Conservation (phyloP, 805 yeast genomes). For the Wickerhamomyces ciferrii region DNA sequence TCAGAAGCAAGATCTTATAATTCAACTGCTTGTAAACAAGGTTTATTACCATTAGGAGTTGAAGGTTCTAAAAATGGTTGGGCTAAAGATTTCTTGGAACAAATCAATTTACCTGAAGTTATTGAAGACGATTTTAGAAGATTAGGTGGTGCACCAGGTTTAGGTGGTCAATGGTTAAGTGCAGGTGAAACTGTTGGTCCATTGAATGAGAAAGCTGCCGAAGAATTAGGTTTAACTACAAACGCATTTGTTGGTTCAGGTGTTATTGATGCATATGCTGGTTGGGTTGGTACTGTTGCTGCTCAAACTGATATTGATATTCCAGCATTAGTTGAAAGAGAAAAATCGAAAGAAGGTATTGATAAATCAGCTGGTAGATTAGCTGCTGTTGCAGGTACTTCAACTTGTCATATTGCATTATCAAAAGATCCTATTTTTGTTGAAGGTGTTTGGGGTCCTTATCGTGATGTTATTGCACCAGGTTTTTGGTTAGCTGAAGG, state of each 20-base stretch:
- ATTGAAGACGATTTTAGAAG: conserved; percentile 69
- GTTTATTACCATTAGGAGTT: conserved; percentile 88
- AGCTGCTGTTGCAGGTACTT: conserved; percentile 98
- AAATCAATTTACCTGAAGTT: conserved; percentile 72
- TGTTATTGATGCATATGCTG: conserved; percentile 97
- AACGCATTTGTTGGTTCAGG: conserved; percentile 88
- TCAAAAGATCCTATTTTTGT: conserved; percentile 84
- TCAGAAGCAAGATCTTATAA: conserved; percentile 83
- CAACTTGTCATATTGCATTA: conserved; percentile 92
- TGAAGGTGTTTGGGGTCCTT: conserved; percentile 98
- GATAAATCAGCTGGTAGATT: conserved; percentile 73
- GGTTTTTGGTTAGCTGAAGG: conserved; percentile 97
- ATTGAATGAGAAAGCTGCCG: conserved; percentile 61
- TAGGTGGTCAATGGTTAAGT: conserved; percentile 66
- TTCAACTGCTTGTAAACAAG: conserved; percentile 94
- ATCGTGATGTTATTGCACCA: conserved; percentile 86
- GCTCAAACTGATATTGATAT: conserved; percentile 62
- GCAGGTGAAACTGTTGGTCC: conserved; percentile 91
- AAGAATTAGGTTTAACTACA: conserved; percentile 76
- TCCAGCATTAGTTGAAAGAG: conserved; percentile 47
- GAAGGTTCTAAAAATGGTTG: conserved; percentile 85
- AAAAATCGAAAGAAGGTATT: conserved; percentile 39
- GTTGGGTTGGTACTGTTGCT: conserved; percentile 98
- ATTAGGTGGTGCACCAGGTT: conserved; percentile 78
- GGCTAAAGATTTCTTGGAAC: conserved; percentile 71